phyloP scores from a whole-genome alignment of 306 rosid species.

The Lupinus albus region DNA sequence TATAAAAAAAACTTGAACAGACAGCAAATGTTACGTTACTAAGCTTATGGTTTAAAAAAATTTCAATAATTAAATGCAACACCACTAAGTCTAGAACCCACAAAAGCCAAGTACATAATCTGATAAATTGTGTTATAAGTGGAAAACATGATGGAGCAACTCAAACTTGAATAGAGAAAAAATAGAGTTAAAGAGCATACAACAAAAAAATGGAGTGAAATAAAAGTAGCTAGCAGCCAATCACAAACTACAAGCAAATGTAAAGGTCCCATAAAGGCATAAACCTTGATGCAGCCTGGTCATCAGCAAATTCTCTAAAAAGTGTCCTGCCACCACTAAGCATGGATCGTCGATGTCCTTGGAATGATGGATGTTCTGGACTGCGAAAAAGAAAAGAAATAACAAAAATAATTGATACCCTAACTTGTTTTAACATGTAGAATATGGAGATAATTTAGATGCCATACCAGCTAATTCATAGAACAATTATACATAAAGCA shows the following conservation, averaged over 20 bases:
- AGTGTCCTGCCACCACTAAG: conserved; percentile 88
- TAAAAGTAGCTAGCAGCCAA: conserved; percentile 19
- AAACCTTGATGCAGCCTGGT: conserved; percentile 82
- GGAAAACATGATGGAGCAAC: background rate
- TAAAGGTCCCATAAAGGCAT: conserved; percentile 37
- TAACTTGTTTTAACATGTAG: conserved; percentile 22
- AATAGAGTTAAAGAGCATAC: background rate
- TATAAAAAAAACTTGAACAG: conserved; percentile 28
- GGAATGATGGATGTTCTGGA: conserved; percentile 91
- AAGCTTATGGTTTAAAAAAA: background rate
- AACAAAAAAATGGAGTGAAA: conserved; percentile 16
- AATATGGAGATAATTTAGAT: conserved; percentile 22
- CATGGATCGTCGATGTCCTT: conserved; percentile 82
- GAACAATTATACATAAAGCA: conserved; percentile 26
- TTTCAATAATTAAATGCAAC: conserved; percentile 25
- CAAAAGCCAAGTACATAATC: conserved; percentile 16
- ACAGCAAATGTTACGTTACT: conserved; percentile 5
- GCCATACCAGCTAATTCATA: background rate
- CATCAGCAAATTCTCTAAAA: conserved; percentile 80
- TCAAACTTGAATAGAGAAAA: conserved; percentile 21
- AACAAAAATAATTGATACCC: conserved; percentile 23
- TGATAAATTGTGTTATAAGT: conserved; percentile 22
- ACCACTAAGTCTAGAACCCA: conserved; percentile 18
- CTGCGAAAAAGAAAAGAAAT: conserved; percentile 57
- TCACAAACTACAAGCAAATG: conserved; percentile 25